Conservation (phyloP, 306 rosid genomes). For the Ormosia semicastrata region DNA sequence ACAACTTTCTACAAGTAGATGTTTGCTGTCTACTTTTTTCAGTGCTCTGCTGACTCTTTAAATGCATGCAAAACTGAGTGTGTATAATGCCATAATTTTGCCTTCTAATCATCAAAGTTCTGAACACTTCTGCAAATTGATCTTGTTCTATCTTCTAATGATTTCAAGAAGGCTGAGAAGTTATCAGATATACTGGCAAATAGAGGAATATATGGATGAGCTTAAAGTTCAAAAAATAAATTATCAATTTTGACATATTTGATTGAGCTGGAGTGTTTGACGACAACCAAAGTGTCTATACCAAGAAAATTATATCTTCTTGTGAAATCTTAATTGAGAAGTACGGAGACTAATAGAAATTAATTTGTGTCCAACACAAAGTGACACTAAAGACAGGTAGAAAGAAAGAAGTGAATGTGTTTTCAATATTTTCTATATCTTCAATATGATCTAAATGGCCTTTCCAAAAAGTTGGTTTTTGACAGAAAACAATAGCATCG, state of each 20-base stretch:
- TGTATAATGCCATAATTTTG: not conserved
- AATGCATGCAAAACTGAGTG: not conserved
- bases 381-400: not conserved
- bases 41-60: constrained; percentile 1
- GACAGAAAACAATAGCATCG: not conserved
- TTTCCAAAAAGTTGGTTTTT: not conserved
- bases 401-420: not conserved
- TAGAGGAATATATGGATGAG: not conserved
- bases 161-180: constrained; percentile 2
- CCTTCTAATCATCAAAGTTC: not conserved
- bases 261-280: not conserved
- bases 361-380: not conserved
- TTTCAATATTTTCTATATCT: not conserved
- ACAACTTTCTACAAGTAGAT: not conserved
- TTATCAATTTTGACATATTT: not conserved
- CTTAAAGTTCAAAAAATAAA: not conserved
- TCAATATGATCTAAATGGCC: not conserved
- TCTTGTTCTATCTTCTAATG: not conserved
- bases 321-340: not conserved
- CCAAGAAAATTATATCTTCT: not conserved
- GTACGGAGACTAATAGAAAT: not conserved
- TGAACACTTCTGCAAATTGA: not conserved
- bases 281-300: not conserved
- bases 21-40: not conserved
- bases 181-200: not conserved